Base-by-base conservation (phyloP, 331 rosid species). In the Prunus yedoensis region DNA sequence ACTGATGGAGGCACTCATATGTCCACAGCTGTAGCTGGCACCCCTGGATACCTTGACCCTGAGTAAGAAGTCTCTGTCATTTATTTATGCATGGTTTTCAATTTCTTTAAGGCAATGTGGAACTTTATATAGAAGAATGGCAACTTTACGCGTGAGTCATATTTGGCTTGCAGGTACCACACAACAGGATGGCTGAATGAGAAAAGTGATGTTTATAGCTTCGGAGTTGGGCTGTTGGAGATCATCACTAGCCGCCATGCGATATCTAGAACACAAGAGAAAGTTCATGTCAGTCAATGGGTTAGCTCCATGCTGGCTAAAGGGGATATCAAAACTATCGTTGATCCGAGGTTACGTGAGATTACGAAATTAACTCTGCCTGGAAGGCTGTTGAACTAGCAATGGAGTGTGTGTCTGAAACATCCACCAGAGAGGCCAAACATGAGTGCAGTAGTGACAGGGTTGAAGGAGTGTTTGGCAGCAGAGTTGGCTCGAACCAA, bases 21-120 rank as follows among this genome's bases (percentile, higher is more conserved):
- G 50, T 70, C 79, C 46, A 85, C 88, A 8, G 28, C 45, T 49
- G 75, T 80, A 25, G 85, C 80, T 45, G 87, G 85, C 64, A 84
- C 82, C 28, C 72, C 75, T 17, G 88, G 88, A 17, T 84, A 84
- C 76, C 83, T 85, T 65, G 88, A 85, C 50, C 87, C 83, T 0
- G 87, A 84, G 87, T 84, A 59, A 38, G 43, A 38, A 70, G 82
- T 56, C 9, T 61, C 58, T 11, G 2, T 35, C 13, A 23, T 4
- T 14, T 25, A 9, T 28, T 25, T 21, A 21, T 53, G 58, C 58
- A 53, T 20, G 11, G 12, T 17, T 53, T 18, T 38, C 43, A 38
- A 38, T 38, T 38, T 38, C 43, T 38, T 5, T 38, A 38, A 7
- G 43, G 43, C 52, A 3, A 47, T 11, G 16, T 47, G 52, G 52